Conservation (phyloP, 2,329 filamentous ascomycete species). For the Xylariaceae sp. region DNA sequence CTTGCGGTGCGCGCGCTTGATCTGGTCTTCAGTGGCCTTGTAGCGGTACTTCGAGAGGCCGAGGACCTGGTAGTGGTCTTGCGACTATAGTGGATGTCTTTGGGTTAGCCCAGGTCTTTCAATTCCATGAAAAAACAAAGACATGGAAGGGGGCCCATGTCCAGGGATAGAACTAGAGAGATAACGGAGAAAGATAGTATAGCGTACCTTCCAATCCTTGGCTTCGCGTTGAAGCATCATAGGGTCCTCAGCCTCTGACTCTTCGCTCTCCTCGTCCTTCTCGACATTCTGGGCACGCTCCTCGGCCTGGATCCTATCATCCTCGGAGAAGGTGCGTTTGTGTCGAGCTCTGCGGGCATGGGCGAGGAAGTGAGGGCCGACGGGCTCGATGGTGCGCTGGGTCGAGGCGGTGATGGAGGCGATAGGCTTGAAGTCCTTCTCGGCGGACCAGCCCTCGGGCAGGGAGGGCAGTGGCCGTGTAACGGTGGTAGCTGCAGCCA, state of each 20-base stretch:
- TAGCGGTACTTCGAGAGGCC: slow-evolving; percentile 89
- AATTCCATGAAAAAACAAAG: background rate
- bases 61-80: slow-evolving; percentile 98
- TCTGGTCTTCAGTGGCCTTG: slow-evolving; percentile 94
- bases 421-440: slow-evolving; percentile 88
- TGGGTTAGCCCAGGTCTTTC: slow-evolving; percentile 2
- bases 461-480: slow-evolving; percentile 70
- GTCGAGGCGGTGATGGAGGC: slow-evolving; percentile 73
- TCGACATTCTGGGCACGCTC: slow-evolving; percentile 94
- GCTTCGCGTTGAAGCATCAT: slow-evolving; percentile 89
- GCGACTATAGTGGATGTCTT: slow-evolving; percentile 53
- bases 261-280: slow-evolving; percentile 83
- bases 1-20: slow-evolving; percentile 98
- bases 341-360: slow-evolving; percentile 94
- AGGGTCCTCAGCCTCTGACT: slow-evolving; percentile 90
- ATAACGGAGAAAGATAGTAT: slow-evolving; percentile 3
- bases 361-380: slow-evolving; percentile 96
- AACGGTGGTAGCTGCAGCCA: slow-evolving; percentile 64
- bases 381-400: slow-evolving; percentile 88
- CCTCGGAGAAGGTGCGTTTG: slow-evolving; percentile 97
- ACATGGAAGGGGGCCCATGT: background rate
- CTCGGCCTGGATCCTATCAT: slow-evolving; percentile 95
- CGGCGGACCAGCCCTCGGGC: slow-evolving; percentile 76
- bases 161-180: background rate
- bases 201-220: slow-evolving; percentile 95